Evolutionary conservation across 768 basidiomycete species (phyloP).

Genomic region (Collybiopsis confluens): DNA sequence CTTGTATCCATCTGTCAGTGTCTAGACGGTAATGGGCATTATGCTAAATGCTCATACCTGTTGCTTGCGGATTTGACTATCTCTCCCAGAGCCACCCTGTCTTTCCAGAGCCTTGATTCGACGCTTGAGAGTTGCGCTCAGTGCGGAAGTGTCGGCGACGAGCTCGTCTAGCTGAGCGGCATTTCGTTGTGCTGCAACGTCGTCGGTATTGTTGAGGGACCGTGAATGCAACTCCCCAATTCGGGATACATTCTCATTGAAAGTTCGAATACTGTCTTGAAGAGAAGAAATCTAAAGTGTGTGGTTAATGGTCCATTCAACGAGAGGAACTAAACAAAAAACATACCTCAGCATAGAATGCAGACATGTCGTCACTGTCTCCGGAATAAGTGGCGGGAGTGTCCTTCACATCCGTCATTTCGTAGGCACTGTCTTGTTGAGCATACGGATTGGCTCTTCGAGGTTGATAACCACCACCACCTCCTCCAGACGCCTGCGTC

Average conservation of each 20-base stretch:
- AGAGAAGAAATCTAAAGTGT: constrained; percentile 61
- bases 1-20: too few relatives aligned
- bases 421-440: constrained; percentile 64
- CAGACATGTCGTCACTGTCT: constrained; percentile 53
- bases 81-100: constrained; percentile 60
- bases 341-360: constrained; percentile 72
- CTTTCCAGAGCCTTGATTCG: constrained; percentile 70
- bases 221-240: constrained; percentile 74
- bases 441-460: constrained; percentile 61
- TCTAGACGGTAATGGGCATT: too few relatives aligned
- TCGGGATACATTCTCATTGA: constrained; percentile 64
- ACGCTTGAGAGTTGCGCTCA: constrained; percentile 66
- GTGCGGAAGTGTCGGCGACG: constrained; percentile 64
- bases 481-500: constrained; percentile 55
- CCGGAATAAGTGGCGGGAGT: constrained; percentile 38
- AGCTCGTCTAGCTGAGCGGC: constrained; percentile 63
- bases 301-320: background rate
- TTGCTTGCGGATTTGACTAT: constrained; percentile 72
- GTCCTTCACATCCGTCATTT: constrained; percentile 68
- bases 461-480: constrained; percentile 35
- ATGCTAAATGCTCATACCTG: constrained; percentile 42
- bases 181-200: constrained; percentile 56
- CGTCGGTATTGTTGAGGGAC: constrained; percentile 74
- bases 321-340: background rate
- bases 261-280: constrained; percentile 64